A percentile compares a stretch with the other conserved stretches of the same genome.
Conservation (phyloP, 306 rosid genomes). For the Delonix regia region DNA sequence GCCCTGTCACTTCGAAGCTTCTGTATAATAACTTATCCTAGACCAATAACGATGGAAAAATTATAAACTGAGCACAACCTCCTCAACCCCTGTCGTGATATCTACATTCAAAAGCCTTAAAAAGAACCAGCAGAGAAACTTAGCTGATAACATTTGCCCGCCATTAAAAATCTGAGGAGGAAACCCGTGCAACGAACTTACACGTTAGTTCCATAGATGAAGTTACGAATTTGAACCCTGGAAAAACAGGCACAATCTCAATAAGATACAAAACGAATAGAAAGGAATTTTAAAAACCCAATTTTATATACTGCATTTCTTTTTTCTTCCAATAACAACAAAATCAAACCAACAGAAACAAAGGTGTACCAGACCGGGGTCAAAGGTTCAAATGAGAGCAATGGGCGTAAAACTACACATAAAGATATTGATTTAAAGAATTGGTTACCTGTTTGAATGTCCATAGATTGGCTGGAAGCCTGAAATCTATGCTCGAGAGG, state of each 20-base stretch:
- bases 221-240: constrained; percentile 33
- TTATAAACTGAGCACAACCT: constrained; percentile 10
- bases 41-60: neutral
- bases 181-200: constrained; percentile 25
- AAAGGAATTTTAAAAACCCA: neutral
- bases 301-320: neutral
- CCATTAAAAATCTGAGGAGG: constrained; percentile 8
- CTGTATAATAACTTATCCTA: neutral
- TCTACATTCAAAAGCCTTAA: constrained; percentile 23
- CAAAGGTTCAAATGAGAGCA: neutral
- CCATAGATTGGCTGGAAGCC: constrained; percentile 7
- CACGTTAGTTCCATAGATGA: constrained; percentile 35
- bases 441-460: constrained; percentile 44
- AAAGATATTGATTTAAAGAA: constrained; percentile 25
- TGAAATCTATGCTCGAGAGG: constrained; percentile 25
- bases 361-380: neutral
- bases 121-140: constrained; percentile 32
- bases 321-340: neutral
- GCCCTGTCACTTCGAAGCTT: constrained; percentile 21
- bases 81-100: constrained; percentile 1
- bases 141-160: constrained; percentile 19
- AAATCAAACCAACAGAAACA: constrained; percentile 12
- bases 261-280: neutral
- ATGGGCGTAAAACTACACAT: neutral
- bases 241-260: constrained; percentile 21